Percentiles rank a stretch among this genome's conserved stretches.
These are phyloP conservation scores for Ogataea naganishii DNA, from an alignment of 805 yeast genomes.

Conservation along the genomic window DNA sequence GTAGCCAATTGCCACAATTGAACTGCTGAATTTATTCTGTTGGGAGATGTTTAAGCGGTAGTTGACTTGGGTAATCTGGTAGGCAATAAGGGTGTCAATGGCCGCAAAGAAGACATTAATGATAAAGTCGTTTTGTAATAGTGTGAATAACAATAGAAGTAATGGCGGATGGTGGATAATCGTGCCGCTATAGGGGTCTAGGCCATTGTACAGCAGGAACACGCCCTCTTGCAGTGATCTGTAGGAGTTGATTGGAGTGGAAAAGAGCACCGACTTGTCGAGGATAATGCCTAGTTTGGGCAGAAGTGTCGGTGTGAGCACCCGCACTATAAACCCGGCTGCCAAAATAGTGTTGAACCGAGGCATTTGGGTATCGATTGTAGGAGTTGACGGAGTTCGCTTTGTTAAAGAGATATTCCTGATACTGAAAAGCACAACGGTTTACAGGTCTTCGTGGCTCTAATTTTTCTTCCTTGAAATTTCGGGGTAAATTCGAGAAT, in stretches of 20 bases:
- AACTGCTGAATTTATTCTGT: conserved; percentile 9
- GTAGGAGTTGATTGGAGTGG: conserved; percentile 70
- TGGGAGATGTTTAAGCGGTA: conserved; percentile 22
- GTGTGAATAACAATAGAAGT: conserved; percentile 41
- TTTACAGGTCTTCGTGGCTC: too few relatives aligned
- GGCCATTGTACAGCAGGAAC: conserved; percentile 44
- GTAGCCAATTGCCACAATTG: conserved; percentile 38
- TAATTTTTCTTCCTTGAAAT: too few relatives aligned
- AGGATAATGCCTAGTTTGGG: conserved; percentile 25
- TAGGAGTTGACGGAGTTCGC: too few relatives aligned
- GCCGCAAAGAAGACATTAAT: conserved; percentile 41
- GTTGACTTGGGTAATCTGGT: conserved; percentile 42
- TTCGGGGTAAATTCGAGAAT: too few relatives aligned
- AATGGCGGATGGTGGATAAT: conserved; percentile 83
- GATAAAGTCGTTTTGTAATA: conserved; percentile 20
- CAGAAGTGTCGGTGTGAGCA: conserved; percentile 16
- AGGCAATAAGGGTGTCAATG: conserved; percentile 52
- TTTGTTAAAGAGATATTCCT: too few relatives aligned
- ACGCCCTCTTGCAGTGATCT: conserved; percentile 59
- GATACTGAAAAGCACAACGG: too few relatives aligned
- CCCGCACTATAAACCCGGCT: conserved; percentile 18
- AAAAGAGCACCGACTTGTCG: conserved; percentile 49
- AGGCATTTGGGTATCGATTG: too few relatives aligned
- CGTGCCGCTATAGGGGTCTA: conserved; percentile 76
- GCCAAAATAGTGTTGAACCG: conserved; percentile 6